A percentile compares a stretch with the other conserved stretches of the same genome.
phyloP scores from a whole-genome alignment of 2,329 filamentous ascomycete species.

The Apiospora marii region DNA sequence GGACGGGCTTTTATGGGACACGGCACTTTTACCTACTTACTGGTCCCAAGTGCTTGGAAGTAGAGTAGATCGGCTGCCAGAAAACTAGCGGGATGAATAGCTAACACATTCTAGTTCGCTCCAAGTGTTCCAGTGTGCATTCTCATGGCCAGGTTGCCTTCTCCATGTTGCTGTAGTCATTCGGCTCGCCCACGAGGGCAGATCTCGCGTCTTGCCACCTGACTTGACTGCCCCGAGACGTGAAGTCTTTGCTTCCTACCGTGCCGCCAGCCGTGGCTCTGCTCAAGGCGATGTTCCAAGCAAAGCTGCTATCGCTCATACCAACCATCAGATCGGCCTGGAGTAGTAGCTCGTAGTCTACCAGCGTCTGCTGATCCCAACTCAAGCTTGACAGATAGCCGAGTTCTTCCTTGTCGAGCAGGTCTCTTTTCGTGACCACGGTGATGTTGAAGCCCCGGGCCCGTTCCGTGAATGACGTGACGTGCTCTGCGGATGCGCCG shows the following conservation, averaged over 20 bases:
- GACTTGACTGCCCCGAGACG: constrained; percentile 28
- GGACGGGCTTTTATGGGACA: too few relatives aligned
- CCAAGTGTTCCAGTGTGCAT: neutral
- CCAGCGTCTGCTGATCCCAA: constrained; percentile 57
- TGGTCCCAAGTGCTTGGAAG: neutral
- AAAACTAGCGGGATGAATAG: too few relatives aligned
- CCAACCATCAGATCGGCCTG: constrained; percentile 53
- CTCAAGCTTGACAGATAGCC: constrained; percentile 45
- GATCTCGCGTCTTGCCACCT: constrained; percentile 39
- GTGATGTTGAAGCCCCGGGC: constrained; percentile 47
- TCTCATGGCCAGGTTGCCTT: constrained; percentile 28
- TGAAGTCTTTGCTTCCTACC: constrained; percentile 18
- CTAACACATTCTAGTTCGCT: too few relatives aligned
- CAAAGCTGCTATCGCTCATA: constrained; percentile 53
- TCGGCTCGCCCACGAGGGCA: constrained; percentile 24
- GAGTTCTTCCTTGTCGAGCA: constrained; percentile 49
- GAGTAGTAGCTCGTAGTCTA: constrained; percentile 59
- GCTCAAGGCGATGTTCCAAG: constrained; percentile 55
- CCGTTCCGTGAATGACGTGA: constrained; percentile 45
- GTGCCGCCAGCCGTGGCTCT: constrained; percentile 41
- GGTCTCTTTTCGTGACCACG: constrained; percentile 51
- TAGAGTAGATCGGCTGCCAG: too few relatives aligned
- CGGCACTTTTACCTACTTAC: neutral
- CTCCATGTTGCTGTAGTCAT: constrained; percentile 27
- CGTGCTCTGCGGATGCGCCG: constrained; percentile 46